Evolutionary conservation across 306 rosid species (phyloP).

Genomic region (Ziziphus jujuba): DNA sequence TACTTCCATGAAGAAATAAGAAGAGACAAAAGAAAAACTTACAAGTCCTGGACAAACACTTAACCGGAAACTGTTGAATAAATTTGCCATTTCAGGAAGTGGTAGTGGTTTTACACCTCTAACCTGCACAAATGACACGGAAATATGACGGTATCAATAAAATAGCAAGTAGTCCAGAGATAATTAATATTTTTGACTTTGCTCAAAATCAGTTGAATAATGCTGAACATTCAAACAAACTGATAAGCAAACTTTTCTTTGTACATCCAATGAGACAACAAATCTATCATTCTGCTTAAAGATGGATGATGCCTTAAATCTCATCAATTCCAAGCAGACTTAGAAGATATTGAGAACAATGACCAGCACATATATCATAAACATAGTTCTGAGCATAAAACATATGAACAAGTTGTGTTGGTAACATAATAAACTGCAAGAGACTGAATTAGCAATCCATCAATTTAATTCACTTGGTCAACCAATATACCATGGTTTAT

Average conservation of each 20-base stretch:
- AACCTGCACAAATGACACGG: constrained; percentile 60
- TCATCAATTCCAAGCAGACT: neutral
- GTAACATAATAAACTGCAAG: neutral
- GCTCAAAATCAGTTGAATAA: neutral
- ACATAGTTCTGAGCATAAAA: neutral
- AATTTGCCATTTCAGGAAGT: constrained; percentile 80
- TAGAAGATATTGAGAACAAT: neutral
- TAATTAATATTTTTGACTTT: neutral
- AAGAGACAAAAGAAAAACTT: constrained; percentile 28
- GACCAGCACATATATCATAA: neutral
- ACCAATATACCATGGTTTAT: neutral
- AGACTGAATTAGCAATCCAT: neutral
- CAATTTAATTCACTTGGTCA: neutral
- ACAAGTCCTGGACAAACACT: constrained; percentile 91
- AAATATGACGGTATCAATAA: constrained; percentile 26
- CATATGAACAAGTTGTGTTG: no score
- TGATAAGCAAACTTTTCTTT: neutral
- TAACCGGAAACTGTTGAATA: constrained; percentile 63
- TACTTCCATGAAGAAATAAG: constrained; percentile 12
- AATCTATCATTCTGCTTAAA: neutral
- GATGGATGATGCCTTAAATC: neutral
- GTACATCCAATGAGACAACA: neutral
- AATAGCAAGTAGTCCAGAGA: constrained; percentile 8
- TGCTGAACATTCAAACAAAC: neutral
- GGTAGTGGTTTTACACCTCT: constrained; percentile 94